These are phyloP conservation scores for Thamnidium elegans DNA, from an alignment of 192 early-diverging fungal species.

Conservation along the genomic window DNA sequence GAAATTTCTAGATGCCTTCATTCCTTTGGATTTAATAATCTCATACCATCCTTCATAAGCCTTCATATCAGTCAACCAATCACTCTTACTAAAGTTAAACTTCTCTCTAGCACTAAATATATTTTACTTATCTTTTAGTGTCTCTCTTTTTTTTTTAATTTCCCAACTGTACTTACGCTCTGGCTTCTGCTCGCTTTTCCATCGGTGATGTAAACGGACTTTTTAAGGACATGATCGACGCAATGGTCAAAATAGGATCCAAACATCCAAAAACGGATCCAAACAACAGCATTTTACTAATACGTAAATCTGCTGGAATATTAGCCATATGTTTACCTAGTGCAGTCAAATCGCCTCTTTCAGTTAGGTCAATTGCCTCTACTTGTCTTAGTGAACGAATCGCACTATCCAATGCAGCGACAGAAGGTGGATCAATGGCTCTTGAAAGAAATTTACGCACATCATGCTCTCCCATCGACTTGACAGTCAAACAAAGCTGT, in stretches of 20 bases:
- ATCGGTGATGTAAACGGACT: constrained; percentile 46
- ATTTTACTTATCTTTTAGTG: constrained; percentile 1
- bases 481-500: constrained; percentile 72
- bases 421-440: constrained; percentile 67
- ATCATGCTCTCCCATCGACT: constrained; percentile 62
- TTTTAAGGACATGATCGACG: constrained; percentile 60
- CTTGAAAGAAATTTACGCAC: constrained; percentile 51
- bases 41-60: constrained; percentile 50
- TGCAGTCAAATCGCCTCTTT: constrained; percentile 53
- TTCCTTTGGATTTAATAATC: constrained; percentile 31
- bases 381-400: constrained; percentile 56
- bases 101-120: constrained; percentile 31
- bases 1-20: constrained; percentile 20
- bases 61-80: constrained; percentile 62
- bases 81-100: constrained; percentile 51
- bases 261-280: constrained; percentile 71
- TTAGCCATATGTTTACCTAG: constrained; percentile 67
- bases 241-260: constrained; percentile 70
- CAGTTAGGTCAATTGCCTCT: constrained; percentile 50
- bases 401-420: constrained; percentile 52
- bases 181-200: constrained; percentile 54
- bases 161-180: constrained; percentile 35
- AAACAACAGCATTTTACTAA: constrained; percentile 78
- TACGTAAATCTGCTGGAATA: constrained; percentile 72
- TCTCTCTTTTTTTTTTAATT: neutral